A percentile compares a stretch with the other conserved stretches of the same genome.
Evolutionary conservation across 305 asterid genomes (phyloP).

Genomic region (Rubia occidens): DNA sequence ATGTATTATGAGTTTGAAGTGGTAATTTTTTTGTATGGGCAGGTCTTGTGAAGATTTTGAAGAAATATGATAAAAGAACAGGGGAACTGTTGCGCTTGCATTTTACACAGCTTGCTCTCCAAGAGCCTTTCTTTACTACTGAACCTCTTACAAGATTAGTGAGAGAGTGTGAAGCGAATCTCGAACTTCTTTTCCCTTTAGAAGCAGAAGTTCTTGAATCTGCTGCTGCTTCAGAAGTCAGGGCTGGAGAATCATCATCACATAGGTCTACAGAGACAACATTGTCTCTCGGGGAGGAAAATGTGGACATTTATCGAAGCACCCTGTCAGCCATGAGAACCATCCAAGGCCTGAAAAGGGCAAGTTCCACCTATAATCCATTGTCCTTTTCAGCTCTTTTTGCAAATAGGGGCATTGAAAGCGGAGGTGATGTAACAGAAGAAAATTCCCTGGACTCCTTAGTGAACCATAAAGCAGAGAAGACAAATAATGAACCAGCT

Average conservation of each 20-base stretch:
- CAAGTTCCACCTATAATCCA: slow-evolving; percentile 84
- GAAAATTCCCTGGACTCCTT: slow-evolving; percentile 51
- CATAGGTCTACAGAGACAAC: slow-evolving; percentile 26
- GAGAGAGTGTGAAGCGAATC: slow-evolving; percentile 80
- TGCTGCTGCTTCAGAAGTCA: slow-evolving; percentile 23
- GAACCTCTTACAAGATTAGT: slow-evolving; percentile 83
- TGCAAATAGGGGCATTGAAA: slow-evolving; percentile 48
- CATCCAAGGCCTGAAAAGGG: slow-evolving; percentile 68
- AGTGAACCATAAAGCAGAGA: slow-evolving; percentile 30
- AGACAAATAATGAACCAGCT: slow-evolving; percentile 26
- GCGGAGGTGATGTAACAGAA: slow-evolving; percentile 59
- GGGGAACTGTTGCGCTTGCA: slow-evolving; percentile 69
- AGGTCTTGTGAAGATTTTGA: slow-evolving; percentile 87
- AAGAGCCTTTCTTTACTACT: slow-evolving; percentile 79
- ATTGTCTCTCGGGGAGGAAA: slow-evolving; percentile 47
- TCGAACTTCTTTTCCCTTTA: slow-evolving; percentile 73
- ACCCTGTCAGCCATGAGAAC: slow-evolving; percentile 82
- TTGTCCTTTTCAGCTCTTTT: slow-evolving; percentile 59
- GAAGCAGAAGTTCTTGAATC: slow-evolving; percentile 79
- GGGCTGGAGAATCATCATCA: slow-evolving; percentile 22
- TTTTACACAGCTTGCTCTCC: slow-evolving; percentile 63
- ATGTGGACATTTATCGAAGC: slow-evolving; percentile 60
- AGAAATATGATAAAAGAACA: slow-evolving; percentile 86
- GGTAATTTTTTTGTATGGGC: background rate
- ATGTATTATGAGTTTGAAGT: background rate